Percentiles rank a stretch among this genome's conserved stretches.
These are phyloP conservation scores for Ceratocystis harringtonii DNA, from an alignment of 2,329 filamentous ascomycete genomes.

Conservation along the genomic window DNA sequence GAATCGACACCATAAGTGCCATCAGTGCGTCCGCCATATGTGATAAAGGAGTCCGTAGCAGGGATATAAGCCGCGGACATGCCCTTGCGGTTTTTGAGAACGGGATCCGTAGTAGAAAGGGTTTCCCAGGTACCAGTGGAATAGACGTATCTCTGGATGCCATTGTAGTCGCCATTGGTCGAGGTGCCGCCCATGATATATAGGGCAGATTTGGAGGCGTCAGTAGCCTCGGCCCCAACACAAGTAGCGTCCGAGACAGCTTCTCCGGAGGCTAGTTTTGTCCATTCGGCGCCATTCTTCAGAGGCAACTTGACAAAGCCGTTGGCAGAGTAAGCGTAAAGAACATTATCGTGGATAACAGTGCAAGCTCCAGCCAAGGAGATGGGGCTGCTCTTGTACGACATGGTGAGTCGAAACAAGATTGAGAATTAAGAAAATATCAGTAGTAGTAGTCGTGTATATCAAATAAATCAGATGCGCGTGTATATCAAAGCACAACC, in stretches of 20 bases:
- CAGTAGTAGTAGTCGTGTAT: background rate
- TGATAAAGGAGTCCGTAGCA: slow-evolving; percentile 53
- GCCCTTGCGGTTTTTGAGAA: slow-evolving; percentile 53
- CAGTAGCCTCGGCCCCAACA: slow-evolving; percentile 50
- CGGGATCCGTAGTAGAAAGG: slow-evolving; percentile 30
- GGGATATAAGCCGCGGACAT: slow-evolving; percentile 66
- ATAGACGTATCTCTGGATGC: slow-evolving; percentile 55
- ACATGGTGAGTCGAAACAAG: slow-evolving; percentile 16
- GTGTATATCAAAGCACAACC: background rate
- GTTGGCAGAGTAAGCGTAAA: slow-evolving; percentile 66
- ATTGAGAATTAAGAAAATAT: slow-evolving; percentile 9
- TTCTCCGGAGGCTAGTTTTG: slow-evolving; percentile 46
- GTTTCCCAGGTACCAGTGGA: slow-evolving; percentile 38
- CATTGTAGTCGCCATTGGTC: slow-evolving; percentile 42
- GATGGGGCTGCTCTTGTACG: slow-evolving; percentile 27
- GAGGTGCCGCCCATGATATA: slow-evolving; percentile 68
- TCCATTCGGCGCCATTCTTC: slow-evolving; percentile 56
- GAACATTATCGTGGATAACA: slow-evolving; percentile 60
- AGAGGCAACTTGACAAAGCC: slow-evolving; percentile 64
- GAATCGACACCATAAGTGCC: slow-evolving; percentile 44
- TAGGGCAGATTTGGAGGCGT: slow-evolving; percentile 46
- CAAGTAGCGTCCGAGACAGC: slow-evolving; percentile 63
- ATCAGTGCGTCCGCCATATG: slow-evolving; percentile 64
- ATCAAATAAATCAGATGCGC: background rate
- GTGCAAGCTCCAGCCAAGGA: slow-evolving; percentile 67